A percentile compares a stretch with the other conserved stretches of the same genome.
These are phyloP conservation scores for Jasminum sambac DNA, from an alignment of 257 asterid species.

Conservation along the genomic window DNA sequence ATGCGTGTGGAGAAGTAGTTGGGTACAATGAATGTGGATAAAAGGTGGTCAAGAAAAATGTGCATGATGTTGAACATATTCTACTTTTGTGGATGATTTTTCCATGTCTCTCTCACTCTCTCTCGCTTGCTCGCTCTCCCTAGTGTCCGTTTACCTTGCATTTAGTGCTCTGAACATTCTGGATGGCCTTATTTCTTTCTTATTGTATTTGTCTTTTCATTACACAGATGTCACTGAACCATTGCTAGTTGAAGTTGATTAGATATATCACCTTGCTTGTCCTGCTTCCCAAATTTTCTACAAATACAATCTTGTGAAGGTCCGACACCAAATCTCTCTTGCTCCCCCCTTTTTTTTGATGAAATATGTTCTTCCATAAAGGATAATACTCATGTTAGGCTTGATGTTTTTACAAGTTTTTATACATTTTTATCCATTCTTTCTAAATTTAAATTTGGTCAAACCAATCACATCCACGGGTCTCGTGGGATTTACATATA, in stretches of 20 bases:
- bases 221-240: slow-evolving; percentile 88
- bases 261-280: slow-evolving; percentile 97
- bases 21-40: too few relatives aligned
- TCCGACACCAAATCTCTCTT: slow-evolving; percentile 24
- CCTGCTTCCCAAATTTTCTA: slow-evolving; percentile 99
- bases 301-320: slow-evolving; percentile 98
- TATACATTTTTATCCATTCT: too few relatives aligned
- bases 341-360: background rate
- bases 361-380: background rate
- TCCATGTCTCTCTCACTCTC: background rate
- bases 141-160: background rate
- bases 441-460: too few relatives aligned
- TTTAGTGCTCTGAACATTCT: background rate
- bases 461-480: too few relatives aligned
- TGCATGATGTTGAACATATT: too few relatives aligned
- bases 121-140: background rate
- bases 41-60: too few relatives aligned
- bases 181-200: background rate
- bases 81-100: background rate
- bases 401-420: too few relatives aligned
- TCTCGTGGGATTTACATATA: too few relatives aligned
- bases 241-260: slow-evolving; percentile 84
- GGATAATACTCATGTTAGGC: too few relatives aligned
- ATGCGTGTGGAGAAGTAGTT: too few relatives aligned
- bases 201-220: background rate